A percentile compares a stretch with the other conserved stretches of the same genome.
Conservation (phyloP, 129 eudicot genomes). For the Helichrysum umbraculigerum region DNA sequence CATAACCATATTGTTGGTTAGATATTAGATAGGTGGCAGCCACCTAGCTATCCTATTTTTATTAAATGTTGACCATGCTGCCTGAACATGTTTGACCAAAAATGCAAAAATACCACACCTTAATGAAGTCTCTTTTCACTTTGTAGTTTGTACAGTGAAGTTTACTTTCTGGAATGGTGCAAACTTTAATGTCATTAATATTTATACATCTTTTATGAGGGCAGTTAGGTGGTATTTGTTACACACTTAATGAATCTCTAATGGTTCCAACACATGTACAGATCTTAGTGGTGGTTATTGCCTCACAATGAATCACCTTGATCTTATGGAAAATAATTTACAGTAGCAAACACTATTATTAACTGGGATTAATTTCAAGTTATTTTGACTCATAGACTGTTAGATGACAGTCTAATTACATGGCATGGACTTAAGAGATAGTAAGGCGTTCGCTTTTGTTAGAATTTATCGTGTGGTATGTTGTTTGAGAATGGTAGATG, state of each 20-base stretch:
- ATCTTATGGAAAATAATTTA: too few species aligned
- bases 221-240: conserved; percentile 3
- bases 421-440: too few species aligned
- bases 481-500: too few species aligned
- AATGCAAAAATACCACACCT: neutral
- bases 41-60: neutral
- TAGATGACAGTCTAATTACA: too few species aligned
- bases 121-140: neutral
- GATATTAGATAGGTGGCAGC: conserved; percentile 2
- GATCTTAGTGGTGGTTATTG: neutral
- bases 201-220: neutral
- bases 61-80: neutral
- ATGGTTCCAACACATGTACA: neutral
- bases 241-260: neutral
- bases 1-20: neutral
- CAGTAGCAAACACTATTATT: too few species aligned
- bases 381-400: too few species aligned
- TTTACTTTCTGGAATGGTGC: neutral
- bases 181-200: neutral
- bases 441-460: neutral
- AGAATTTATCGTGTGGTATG: neutral
- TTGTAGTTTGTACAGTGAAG: neutral
- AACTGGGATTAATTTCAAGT: too few species aligned
- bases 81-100: neutral
- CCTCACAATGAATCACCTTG: neutral